Percentiles rank a stretch among this genome's conserved stretches.
These are phyloP conservation scores for Asclepias syriaca DNA, from an alignment of 257 asterid genomes.

Conservation along the genomic window DNA sequence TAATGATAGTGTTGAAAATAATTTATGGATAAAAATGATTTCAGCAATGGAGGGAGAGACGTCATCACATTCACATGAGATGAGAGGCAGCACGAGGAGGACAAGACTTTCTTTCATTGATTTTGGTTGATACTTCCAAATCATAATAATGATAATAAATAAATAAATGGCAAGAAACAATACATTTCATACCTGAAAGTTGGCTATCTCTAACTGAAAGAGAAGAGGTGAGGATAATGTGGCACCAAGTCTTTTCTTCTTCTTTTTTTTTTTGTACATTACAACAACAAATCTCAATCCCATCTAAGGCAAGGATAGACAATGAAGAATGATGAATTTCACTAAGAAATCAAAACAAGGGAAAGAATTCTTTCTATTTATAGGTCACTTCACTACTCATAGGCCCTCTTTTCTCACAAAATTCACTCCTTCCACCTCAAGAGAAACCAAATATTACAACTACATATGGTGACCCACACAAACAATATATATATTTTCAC, in stretches of 20 bases:
- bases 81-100: slow-evolving; percentile 18
- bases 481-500: slow-evolving; percentile 22
- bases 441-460: slow-evolving; percentile 28
- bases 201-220: not conserved
- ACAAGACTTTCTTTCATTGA: not conserved
- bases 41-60: slow-evolving; percentile 7
- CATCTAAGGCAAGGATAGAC: slow-evolving; percentile 22
- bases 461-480: slow-evolving; percentile 16
- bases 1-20: slow-evolving; percentile 4
- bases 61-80: slow-evolving; percentile 22
- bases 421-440: slow-evolving; percentile 28
- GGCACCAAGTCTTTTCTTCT: slow-evolving; percentile 10
- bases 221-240: slow-evolving; percentile 7
- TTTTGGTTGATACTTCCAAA: slow-evolving; percentile 11
- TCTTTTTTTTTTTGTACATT: slow-evolving; percentile 5
- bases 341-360: slow-evolving; percentile 7
- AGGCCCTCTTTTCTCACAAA: slow-evolving; percentile 9
- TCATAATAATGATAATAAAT: not conserved
- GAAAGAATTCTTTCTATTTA: slow-evolving; percentile 36
- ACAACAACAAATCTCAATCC: slow-evolving; percentile 17
- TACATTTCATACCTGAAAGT: slow-evolving; percentile 18
- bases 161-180: slow-evolving; percentile 9
- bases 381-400: slow-evolving; percentile 6
- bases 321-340: slow-evolving; percentile 20
- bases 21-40: slow-evolving; percentile 4